Conservation (phyloP, 169 alveolate species). For the Eimeria falciformis region DNA sequence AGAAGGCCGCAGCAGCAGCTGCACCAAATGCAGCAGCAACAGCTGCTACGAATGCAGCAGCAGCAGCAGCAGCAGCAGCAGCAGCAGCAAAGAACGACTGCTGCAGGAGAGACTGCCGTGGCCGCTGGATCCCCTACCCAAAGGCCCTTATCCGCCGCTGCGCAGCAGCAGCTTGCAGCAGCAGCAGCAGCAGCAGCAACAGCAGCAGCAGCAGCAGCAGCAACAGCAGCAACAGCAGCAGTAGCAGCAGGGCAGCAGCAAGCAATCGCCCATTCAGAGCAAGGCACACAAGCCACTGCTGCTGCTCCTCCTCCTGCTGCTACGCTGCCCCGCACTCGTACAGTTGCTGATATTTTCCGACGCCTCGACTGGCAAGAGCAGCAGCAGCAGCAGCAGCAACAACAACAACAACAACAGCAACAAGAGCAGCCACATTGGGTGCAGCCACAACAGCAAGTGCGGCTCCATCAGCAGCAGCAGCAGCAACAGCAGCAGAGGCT, state of each 20-base stretch:
- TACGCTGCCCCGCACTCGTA: too few relatives aligned
- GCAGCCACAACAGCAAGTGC: background rate
- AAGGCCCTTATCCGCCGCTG: background rate
- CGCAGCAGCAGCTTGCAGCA: slow-evolving; percentile 9
- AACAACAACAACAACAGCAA: background rate
- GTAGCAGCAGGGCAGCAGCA: background rate
- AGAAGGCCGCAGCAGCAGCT: background rate
- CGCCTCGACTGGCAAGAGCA: too few relatives aligned
- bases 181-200: slow-evolving; percentile 20
- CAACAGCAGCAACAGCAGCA: slow-evolving; percentile 22
- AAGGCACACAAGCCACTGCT: too few relatives aligned
- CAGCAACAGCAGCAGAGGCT: background rate
- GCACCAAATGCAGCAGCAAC: background rate
- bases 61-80: background rate
- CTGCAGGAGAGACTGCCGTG: background rate
- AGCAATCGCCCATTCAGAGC: too few relatives aligned
- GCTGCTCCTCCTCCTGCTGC: too few relatives aligned
- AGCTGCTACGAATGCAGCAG: background rate
- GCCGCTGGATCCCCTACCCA: background rate
- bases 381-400: background rate
- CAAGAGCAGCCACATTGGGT: background rate
- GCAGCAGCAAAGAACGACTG: slow-evolving; percentile 5
- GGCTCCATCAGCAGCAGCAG: background rate
- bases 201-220: slow-evolving; percentile 24
- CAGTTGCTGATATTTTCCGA: too few relatives aligned